Conservation (phyloP, 1,139 yeast genomes). For the Magnusiomyces sp. region DNA sequence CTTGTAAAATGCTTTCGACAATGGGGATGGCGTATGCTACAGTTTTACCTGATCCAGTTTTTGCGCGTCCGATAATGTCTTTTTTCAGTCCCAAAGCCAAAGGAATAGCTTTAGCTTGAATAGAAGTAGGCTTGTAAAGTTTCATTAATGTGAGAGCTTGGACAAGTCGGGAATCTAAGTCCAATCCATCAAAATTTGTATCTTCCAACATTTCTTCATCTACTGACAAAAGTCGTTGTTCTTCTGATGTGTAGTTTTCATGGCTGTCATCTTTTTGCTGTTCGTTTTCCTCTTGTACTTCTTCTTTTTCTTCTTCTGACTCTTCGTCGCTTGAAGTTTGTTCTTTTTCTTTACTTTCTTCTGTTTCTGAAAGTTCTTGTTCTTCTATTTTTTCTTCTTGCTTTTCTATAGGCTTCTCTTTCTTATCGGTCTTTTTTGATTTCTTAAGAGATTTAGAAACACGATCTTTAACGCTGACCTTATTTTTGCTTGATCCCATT, state of each 20-base stretch:
- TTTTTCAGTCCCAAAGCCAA: constrained; percentile 78
- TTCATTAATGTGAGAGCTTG: constrained; percentile 76
- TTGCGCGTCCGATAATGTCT: constrained; percentile 81
- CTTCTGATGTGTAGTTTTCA: constrained; percentile 1
- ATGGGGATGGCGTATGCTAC: constrained; percentile 78
- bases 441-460: too few relatives aligned
- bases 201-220: constrained; percentile 5
- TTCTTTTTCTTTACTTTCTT: background rate
- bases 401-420: background rate
- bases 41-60: constrained; percentile 89
- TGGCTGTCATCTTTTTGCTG: background rate
- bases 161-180: constrained; percentile 65
- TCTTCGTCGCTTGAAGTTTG: background rate
- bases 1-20: constrained; percentile 52
- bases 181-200: constrained; percentile 23
- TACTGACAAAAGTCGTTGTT: background rate
- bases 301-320: background rate
- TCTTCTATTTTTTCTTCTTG: background rate
- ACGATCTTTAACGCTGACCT: too few relatives aligned
- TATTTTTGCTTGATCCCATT: too few relatives aligned
- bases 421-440: background rate
- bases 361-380: background rate
- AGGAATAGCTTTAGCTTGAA: constrained; percentile 89
- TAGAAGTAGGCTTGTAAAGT: constrained; percentile 75
- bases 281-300: background rate